Evolutionary conservation across 129 eudicot species (phyloP).

Genomic region (Pulicaria dysenterica): DNA sequence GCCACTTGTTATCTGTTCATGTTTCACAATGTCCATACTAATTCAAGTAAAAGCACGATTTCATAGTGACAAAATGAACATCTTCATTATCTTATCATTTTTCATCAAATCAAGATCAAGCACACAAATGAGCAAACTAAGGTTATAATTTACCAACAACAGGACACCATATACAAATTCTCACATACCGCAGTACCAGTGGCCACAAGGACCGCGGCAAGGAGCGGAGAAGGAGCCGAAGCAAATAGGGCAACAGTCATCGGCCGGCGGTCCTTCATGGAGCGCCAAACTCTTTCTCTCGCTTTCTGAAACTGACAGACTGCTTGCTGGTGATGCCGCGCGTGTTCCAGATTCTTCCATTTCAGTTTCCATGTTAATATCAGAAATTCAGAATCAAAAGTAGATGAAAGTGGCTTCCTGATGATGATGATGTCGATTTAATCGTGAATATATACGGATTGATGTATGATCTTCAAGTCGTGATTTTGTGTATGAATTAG

Average conservation of each 20-base stretch:
- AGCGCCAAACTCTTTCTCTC: constrained; percentile 11
- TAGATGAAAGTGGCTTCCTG: not conserved
- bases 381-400: constrained; percentile 13
- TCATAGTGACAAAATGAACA: no score
- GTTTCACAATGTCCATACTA: no score
- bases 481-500: not conserved
- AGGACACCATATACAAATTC: not conserved
- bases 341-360: constrained; percentile 25
- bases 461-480: no score
- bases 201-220: constrained; percentile 65
- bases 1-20: no score
- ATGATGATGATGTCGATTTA: not conserved
- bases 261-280: constrained; percentile 47
- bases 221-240: constrained; percentile 55
- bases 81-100: no score
- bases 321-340: not conserved
- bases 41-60: no score
- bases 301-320: not conserved
- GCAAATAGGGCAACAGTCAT: constrained; percentile 70
- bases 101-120: not conserved
- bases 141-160: not conserved
- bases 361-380: constrained; percentile 4
- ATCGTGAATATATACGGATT: not conserved
- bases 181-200: constrained; percentile 67
- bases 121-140: not conserved